A percentile compares a stretch with the other conserved stretches of the same genome.
Evolutionary conservation across 441 rosid genomes (phyloP).

Genomic region (Erysimum pusillum): DNA sequence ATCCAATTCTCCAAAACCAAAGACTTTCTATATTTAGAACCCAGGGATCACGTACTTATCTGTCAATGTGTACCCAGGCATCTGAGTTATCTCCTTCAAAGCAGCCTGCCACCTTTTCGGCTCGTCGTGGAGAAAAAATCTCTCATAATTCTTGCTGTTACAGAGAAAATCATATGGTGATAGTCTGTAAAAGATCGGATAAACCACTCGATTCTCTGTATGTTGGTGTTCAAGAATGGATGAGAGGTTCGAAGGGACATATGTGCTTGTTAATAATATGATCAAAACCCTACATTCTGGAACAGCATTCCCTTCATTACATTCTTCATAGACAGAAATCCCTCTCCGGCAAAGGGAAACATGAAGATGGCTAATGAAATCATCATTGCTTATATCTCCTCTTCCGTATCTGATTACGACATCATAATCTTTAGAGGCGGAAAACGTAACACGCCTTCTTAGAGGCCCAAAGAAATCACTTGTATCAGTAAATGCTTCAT

Average conservation of each 20-base stretch:
- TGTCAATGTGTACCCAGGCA: conserved; percentile 35
- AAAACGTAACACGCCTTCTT: not conserved
- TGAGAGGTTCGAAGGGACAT: conserved; percentile 20
- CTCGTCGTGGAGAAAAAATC: not conserved
- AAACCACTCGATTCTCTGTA: not conserved
- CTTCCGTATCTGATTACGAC: conserved; percentile 17
- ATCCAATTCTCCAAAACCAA: not conserved
- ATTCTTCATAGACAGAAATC: conserved; percentile 24
- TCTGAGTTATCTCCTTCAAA: conserved; percentile 14
- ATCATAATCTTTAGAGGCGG: conserved; percentile 16
- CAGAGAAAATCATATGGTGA: conserved; percentile 5
- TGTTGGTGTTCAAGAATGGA: conserved; percentile 10
- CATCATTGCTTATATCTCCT: not conserved
- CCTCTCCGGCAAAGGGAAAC: conserved; percentile 38
- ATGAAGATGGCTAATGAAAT: conserved; percentile 35
- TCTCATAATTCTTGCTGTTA: conserved; percentile 1
- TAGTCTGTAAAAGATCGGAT: conserved; percentile 5
- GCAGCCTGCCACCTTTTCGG: conserved; percentile 20
- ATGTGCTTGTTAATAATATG: conserved; percentile 13
- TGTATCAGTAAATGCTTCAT: not conserved
- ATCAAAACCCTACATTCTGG: conserved; percentile 28
- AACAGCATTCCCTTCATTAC: not conserved
- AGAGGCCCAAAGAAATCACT: not conserved
- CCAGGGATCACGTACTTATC: conserved; percentile 28
- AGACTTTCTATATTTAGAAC: conserved; percentile 2